Percentiles rank a stretch among this genome's conserved stretches.
Conservation (phyloP, 495 filamentous ascomycete genomes). For the Aspergillus saccharolyticus region DNA sequence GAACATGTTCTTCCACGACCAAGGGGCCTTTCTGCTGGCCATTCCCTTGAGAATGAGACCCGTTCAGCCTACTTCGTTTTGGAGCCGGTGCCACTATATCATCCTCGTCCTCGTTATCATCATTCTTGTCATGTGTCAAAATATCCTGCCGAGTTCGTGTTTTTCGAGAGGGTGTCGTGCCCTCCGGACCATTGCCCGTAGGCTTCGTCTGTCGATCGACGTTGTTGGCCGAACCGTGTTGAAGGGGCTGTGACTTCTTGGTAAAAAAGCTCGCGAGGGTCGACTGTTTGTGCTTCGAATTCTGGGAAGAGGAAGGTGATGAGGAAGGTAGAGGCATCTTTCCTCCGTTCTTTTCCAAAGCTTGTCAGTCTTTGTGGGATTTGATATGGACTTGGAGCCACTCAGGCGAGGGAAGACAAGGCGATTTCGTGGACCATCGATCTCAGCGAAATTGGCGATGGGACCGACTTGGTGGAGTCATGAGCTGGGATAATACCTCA, state of each 20-base stretch:
- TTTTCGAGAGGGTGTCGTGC: conserved; percentile 16
- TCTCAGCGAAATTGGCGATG: neutral
- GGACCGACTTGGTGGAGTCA: neutral
- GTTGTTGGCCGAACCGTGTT: conserved; percentile 14
- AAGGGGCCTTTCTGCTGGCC: conserved; percentile 7
- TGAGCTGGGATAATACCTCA: neutral
- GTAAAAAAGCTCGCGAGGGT: conserved; percentile 86
- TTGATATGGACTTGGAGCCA: neutral
- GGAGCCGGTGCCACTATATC: conserved; percentile 37
- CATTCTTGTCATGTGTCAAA: conserved; percentile 13
- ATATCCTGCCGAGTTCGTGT: conserved; percentile 17
- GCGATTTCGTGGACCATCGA: neutral
- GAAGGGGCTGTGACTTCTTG: conserved; percentile 45
- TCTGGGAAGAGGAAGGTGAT: conserved; percentile 37
- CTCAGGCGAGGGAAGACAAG: neutral
- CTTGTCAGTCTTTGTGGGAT: neutral
- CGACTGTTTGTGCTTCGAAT: conserved; percentile 59
- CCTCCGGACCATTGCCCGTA: neutral
- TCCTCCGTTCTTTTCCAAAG: neutral
- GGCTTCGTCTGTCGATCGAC: conserved; percentile 3
- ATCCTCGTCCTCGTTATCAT: conserved; percentile 35
- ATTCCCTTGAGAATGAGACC: conserved; percentile 11
- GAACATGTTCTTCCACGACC: conserved; percentile 6
- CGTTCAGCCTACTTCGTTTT: conserved; percentile 33
- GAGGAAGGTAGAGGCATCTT: conserved; percentile 38